Conservation (phyloP, 169 alveolate species). For the Plasmodium gallinaceum region DNA sequence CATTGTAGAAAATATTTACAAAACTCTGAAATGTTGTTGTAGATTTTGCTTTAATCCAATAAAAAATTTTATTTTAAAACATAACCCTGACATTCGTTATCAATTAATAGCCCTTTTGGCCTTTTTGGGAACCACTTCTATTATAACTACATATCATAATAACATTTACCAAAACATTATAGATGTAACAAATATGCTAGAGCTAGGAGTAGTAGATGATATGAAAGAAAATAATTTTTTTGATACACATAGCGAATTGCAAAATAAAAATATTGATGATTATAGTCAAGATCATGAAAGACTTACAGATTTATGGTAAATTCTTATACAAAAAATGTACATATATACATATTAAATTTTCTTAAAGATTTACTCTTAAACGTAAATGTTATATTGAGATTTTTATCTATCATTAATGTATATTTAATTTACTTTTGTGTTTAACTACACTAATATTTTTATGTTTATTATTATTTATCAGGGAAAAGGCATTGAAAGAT, state of each 20-base stretch:
- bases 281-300: slow-evolving; percentile 85
- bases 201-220: slow-evolving; percentile 87
- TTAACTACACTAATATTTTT: not conserved
- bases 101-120: slow-evolving; percentile 89
- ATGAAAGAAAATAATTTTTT: slow-evolving; percentile 89
- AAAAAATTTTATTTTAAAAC: slow-evolving; percentile 80
- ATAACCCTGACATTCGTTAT: slow-evolving; percentile 90
- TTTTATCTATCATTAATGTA: not conserved
- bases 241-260: slow-evolving; percentile 83
- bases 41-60: slow-evolving; percentile 80
- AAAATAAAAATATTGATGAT: slow-evolving; percentile 79
- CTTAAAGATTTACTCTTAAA: not conserved
- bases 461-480: slow-evolving; percentile 1
- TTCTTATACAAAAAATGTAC: not conserved
- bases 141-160: slow-evolving; percentile 84
- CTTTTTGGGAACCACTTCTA: slow-evolving; percentile 87
- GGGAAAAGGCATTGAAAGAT: slow-evolving; percentile 83
- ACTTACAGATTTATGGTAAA: slow-evolving; percentile 80
- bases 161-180: slow-evolving; percentile 87
- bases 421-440: not conserved
- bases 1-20: slow-evolving; percentile 70
- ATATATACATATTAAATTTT: not conserved
- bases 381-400: not conserved
- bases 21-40: slow-evolving; percentile 56
- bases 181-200: slow-evolving; percentile 80